Conservation (phyloP, 2,329 filamentous ascomycete species). For the Sclerotinia spermophila region DNA sequence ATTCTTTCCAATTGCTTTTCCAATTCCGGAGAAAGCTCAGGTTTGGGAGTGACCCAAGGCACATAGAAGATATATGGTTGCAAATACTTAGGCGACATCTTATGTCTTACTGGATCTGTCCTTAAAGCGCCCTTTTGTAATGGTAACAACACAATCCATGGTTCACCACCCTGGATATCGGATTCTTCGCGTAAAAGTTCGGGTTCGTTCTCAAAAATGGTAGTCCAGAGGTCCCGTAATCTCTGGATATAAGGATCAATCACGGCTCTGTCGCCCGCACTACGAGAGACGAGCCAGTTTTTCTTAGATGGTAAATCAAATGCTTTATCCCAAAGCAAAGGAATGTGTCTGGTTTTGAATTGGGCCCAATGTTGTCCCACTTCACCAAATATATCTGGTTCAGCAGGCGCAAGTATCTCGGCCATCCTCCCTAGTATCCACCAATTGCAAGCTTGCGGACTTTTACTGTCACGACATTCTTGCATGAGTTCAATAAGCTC, state of each 20-base stretch:
- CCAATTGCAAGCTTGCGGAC: background rate
- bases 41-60: conserved; percentile 6
- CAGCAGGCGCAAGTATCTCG: conserved; percentile 8
- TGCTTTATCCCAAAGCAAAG: conserved; percentile 9
- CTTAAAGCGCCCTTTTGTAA: conserved; percentile 2
- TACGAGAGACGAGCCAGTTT: background rate
- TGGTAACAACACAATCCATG: conserved; percentile 10
- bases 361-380: conserved; percentile 7
- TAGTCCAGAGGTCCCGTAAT: background rate
- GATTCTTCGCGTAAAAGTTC: background rate
- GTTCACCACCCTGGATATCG: background rate
- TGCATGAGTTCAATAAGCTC: background rate
- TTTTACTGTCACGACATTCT: background rate
- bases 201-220: background rate
- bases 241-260: background rate
- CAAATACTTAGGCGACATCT: background rate
- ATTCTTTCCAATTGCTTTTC: background rate
- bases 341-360: conserved; percentile 3
- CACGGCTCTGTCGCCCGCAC: background rate
- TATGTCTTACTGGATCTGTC: conserved; percentile 2
- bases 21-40: background rate
- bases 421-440: conserved; percentile 10
- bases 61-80: conserved; percentile 11
- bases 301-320: background rate
- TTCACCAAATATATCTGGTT: conserved; percentile 5